Evolutionary conservation across 805 yeast genomes (phyloP).

Genomic region (Scheffersomyces coipomensis): DNA sequence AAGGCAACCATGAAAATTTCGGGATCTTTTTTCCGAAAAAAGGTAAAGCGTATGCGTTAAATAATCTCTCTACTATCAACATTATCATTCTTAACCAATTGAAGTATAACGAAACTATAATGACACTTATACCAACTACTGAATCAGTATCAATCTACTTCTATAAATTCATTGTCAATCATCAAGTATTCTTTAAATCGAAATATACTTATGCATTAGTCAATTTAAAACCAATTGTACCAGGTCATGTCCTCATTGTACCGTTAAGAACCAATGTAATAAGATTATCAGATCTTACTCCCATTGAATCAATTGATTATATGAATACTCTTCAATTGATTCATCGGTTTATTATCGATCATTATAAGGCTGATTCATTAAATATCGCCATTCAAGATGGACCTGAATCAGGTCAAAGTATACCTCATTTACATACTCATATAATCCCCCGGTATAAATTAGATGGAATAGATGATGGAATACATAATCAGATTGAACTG

Average conservation of each 20-base stretch:
- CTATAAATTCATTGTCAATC: constrained; percentile 52
- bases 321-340: constrained; percentile 73
- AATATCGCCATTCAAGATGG: constrained; percentile 97
- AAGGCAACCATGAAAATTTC: no score
- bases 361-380: constrained; percentile 76
- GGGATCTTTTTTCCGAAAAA: no score
- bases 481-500: constrained; percentile 65
- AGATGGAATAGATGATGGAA: constrained; percentile 55
- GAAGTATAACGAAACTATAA: no score
- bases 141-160: constrained; percentile 44
- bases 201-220: constrained; percentile 79
- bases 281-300: constrained; percentile 65
- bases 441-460: constrained; percentile 76
- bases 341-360: constrained; percentile 60
- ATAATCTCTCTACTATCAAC: no score
- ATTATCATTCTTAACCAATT: no score
- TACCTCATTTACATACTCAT: constrained; percentile 94
- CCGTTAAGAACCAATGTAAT: constrained; percentile 67
- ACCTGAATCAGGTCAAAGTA: constrained; percentile 92
- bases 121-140: no score
- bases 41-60: no score
- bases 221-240: constrained; percentile 86
- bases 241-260: constrained; percentile 90
- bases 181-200: constrained; percentile 60
- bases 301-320: constrained; percentile 74